These are phyloP conservation scores for Flaveria robusta DNA, from an alignment of 129 eudicot genomes.

Conservation along the genomic window DNA sequence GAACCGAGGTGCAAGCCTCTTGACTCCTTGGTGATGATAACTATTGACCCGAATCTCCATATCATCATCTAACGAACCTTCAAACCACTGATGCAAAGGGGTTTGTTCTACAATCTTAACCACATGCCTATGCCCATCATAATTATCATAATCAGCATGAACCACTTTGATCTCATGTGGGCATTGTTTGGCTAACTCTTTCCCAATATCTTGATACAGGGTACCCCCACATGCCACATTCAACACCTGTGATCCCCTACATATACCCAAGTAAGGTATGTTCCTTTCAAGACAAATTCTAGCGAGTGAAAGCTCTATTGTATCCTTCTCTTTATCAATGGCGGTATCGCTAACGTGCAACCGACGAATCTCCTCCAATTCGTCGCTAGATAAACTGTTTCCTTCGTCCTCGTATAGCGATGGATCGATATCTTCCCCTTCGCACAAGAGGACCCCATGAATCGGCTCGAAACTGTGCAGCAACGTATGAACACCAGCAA, in stretches of 20 bases:
- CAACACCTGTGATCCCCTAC: conserved; percentile 88
- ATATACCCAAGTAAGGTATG: conserved; percentile 86
- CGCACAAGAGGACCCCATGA: conserved; percentile 94
- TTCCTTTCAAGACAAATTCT: conserved; percentile 83
- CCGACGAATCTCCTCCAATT: conserved; percentile 63
- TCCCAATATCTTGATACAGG: conserved; percentile 78
- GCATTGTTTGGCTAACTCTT: conserved; percentile 47
- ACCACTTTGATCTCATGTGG: conserved; percentile 42
- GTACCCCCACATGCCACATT: conserved; percentile 97
- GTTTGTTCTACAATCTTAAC: conserved; percentile 65
- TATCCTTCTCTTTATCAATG: conserved; percentile 87
- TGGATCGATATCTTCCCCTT: conserved; percentile 96
- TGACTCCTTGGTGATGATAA: conserved; percentile 91
- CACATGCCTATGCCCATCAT: conserved; percentile 83
- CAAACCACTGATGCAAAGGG: conserved; percentile 80
- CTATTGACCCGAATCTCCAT: conserved; percentile 81
- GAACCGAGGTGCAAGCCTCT: conserved; percentile 70
- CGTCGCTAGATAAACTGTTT: conserved; percentile 51
- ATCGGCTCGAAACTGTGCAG: conserved; percentile 93
- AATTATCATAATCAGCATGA: conserved; percentile 80
- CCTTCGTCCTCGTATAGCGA: conserved; percentile 58
- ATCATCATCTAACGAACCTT: conserved; percentile 50
- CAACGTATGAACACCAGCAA: conserved; percentile 67
- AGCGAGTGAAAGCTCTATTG: conserved; percentile 72
- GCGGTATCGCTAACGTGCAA: conserved; percentile 77